Evolutionary conservation across 2,329 filamentous ascomycete species (phyloP).

Genomic region (Stachybotrys echinatus): DNA sequence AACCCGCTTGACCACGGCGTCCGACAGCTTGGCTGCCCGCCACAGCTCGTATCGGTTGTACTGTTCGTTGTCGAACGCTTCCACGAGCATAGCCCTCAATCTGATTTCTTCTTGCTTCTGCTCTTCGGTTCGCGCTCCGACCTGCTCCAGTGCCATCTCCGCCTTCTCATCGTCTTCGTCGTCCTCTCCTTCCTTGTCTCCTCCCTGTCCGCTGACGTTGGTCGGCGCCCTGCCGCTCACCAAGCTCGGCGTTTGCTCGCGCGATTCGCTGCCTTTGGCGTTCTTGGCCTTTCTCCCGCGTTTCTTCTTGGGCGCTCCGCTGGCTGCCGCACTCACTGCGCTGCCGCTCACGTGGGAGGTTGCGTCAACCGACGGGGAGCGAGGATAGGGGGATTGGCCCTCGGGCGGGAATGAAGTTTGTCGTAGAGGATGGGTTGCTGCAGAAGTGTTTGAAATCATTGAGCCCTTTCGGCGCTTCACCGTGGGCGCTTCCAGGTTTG

Average conservation of each 20-base stretch:
- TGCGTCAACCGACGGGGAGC: slow-evolving; percentile 62
- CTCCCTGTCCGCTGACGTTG: slow-evolving; percentile 37
- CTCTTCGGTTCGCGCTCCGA: slow-evolving; percentile 59
- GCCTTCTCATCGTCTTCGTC: slow-evolving; percentile 53
- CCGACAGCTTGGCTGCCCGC: slow-evolving; percentile 63
- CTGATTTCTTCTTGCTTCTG: slow-evolving; percentile 59
- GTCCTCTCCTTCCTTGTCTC: slow-evolving; percentile 43
- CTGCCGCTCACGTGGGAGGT: slow-evolving; percentile 58
- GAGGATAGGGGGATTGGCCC: slow-evolving; percentile 47
- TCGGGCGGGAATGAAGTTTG: slow-evolving; percentile 77
- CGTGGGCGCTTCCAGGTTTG: slow-evolving; percentile 46
- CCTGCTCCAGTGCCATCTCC: slow-evolving; percentile 52
- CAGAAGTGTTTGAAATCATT: slow-evolving; percentile 49
- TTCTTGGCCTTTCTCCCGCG: slow-evolving; percentile 57
- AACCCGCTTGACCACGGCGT: slow-evolving; percentile 64
- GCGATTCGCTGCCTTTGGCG: slow-evolving; percentile 35
- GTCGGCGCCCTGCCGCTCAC: slow-evolving; percentile 35
- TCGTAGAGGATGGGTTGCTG: slow-evolving; percentile 63
- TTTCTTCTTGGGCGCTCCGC: slow-evolving; percentile 50
- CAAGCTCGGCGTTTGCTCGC: slow-evolving; percentile 39
- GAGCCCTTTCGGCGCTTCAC: slow-evolving; percentile 70
- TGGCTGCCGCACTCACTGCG: slow-evolving; percentile 40
- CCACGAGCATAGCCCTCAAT: slow-evolving; percentile 55
- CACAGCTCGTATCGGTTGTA: slow-evolving; percentile 66
- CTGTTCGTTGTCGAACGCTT: slow-evolving; percentile 61